phyloP scores from a whole-genome alignment of 129 eudicot species.

The Flaveria robusta region DNA sequence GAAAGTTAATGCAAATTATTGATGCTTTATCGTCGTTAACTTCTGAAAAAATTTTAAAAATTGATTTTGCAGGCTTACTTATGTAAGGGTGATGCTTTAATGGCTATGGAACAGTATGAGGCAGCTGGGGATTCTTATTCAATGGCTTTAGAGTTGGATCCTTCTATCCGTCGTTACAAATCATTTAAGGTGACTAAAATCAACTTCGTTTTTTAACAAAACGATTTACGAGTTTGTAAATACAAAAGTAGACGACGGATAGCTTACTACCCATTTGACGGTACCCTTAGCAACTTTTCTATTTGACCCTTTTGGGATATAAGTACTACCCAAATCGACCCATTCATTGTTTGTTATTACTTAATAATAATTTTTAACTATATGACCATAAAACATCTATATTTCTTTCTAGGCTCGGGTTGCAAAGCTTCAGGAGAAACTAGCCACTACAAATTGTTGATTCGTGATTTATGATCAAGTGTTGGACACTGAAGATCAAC shows the following conservation, averaged over 20 bases:
- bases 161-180: slow-evolving; percentile 76
- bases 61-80: slow-evolving; percentile 60
- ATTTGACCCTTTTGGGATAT: neutral
- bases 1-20: neutral
- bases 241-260: neutral
- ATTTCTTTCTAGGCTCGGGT: slow-evolving; percentile 53
- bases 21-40: neutral
- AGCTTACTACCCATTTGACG: neutral
- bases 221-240: neutral
- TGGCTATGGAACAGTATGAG: slow-evolving; percentile 73
- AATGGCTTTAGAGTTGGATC: slow-evolving; percentile 71
- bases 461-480: slow-evolving; percentile 10
- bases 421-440: slow-evolving; percentile 66
- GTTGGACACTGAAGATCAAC: neutral
- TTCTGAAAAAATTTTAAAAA: neutral
- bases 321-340: neutral
- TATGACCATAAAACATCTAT: neutral
- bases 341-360: neutral
- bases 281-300: neutral
- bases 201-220: neutral
- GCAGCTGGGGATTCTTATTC: slow-evolving; percentile 64
- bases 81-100: slow-evolving; percentile 77
- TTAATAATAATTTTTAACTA: neutral
- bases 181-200: slow-evolving; percentile 63
- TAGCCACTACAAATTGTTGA: slow-evolving; percentile 32